Percentiles rank a stretch among this genome's conserved stretches.
phyloP scores from a whole-genome alignment of 73 alveolate genomes.

The Tetrahymena thermophila region DNA sequence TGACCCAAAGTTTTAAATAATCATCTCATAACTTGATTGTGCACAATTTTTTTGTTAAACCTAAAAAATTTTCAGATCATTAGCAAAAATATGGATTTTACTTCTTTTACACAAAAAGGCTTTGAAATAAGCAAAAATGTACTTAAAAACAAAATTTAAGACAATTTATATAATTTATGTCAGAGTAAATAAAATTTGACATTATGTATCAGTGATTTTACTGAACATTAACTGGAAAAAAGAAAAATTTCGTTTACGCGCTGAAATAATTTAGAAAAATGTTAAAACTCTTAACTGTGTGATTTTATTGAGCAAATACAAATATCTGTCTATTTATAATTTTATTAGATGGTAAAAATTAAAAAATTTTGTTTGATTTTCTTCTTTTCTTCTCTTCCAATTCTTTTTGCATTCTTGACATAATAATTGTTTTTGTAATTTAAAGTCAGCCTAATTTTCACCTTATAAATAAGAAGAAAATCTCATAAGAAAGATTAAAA shows the following conservation, averaged over 20 bases:
- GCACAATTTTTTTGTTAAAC: neutral
- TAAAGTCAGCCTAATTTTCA: neutral
- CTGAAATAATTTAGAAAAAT: neutral
- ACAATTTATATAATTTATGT: neutral
- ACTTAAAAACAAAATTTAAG: neutral
- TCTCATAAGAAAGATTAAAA: neutral
- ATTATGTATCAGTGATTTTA: neutral
- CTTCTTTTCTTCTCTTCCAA: neutral
- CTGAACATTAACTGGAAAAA: neutral
- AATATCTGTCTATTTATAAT: no score
- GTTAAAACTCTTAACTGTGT: neutral
- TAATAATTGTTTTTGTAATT: neutral
- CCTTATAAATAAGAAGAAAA: neutral
- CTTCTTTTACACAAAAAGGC: neutral
- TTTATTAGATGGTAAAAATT: neutral
- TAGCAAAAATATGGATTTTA: neutral
- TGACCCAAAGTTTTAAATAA: no score
- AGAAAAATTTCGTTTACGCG: neutral
- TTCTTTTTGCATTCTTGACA: neutral
- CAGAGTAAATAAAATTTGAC: neutral
- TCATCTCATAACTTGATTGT: neutral
- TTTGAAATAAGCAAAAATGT: neutral
- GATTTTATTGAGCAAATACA: neutral
- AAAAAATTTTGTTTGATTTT: neutral
- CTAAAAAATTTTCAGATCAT: no score